Evolutionary conservation across 2,329 filamentous ascomycete species (phyloP).

Genomic region (Neonectria hederae): DNA sequence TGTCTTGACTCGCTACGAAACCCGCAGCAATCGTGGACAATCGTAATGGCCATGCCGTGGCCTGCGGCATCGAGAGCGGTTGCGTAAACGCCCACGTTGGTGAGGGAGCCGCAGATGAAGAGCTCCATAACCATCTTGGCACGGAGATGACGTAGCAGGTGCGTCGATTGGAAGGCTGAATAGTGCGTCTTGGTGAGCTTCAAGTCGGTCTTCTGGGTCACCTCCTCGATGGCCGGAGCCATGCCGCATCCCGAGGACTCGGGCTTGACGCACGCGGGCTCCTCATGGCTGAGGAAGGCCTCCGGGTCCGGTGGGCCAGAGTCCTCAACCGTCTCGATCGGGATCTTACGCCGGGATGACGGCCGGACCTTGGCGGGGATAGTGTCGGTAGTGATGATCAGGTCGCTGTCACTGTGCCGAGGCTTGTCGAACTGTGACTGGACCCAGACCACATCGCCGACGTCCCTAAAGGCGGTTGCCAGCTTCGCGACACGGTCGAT

Average conservation of each 20-base stretch:
- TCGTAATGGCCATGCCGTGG: constrained; percentile 86
- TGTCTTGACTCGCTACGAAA: constrained; percentile 78
- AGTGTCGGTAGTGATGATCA: constrained; percentile 57
- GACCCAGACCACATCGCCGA: constrained; percentile 83
- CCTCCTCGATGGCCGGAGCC: constrained; percentile 52
- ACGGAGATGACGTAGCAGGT: constrained; percentile 79
- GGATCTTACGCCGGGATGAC: constrained; percentile 26
- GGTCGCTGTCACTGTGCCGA: constrained; percentile 64
- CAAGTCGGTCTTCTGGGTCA: constrained; percentile 59
- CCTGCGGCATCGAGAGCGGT: constrained; percentile 90
- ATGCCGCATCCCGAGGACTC: constrained; percentile 59
- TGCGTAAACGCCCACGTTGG: constrained; percentile 89
- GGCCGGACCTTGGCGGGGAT: constrained; percentile 27
- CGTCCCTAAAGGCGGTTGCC: constrained; percentile 76
- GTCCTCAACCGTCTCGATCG: constrained; percentile 21
- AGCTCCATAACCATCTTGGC: constrained; percentile 89
- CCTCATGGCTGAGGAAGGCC: constrained; percentile 57
- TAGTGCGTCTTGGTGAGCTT: constrained; percentile 79
- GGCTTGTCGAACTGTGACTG: constrained; percentile 76
- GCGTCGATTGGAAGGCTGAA: constrained; percentile 83
- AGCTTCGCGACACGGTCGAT: constrained; percentile 73
- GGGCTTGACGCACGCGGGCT: constrained; percentile 55
- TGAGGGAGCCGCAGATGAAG: constrained; percentile 86
- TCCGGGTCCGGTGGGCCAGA: constrained; percentile 48
- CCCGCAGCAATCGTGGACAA: constrained; percentile 89